phyloP scores from a whole-genome alignment of 1,139 yeast genomes.

The Candida tetrigidarum region DNA sequence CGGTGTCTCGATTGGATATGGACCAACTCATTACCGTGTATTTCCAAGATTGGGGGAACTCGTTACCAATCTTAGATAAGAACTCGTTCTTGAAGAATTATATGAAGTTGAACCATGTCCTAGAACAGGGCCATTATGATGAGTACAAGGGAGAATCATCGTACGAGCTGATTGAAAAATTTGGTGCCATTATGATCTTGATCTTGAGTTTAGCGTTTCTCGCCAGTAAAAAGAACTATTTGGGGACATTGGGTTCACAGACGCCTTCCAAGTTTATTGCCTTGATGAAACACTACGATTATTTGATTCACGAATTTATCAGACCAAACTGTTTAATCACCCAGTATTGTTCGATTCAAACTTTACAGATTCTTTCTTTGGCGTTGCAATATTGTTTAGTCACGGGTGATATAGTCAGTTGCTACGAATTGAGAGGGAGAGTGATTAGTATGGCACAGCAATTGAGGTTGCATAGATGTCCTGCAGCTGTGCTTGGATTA shows the following conservation, averaged over 20 bases:
- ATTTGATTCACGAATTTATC: constrained; percentile 55
- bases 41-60: constrained; percentile 80
- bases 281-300: constrained; percentile 50
- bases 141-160: constrained; percentile 17
- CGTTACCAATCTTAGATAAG: constrained; percentile 71
- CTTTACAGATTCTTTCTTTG: constrained; percentile 70
- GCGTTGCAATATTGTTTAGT: constrained; percentile 74
- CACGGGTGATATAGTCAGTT: constrained; percentile 72
- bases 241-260: constrained; percentile 20
- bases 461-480: constrained; percentile 83
- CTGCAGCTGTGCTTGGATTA: constrained; percentile 71
- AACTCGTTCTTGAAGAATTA: constrained; percentile 65
- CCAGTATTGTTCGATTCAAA: constrained; percentile 63
- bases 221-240: constrained; percentile 33
- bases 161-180: constrained; percentile 51
- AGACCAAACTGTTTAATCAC: constrained; percentile 56
- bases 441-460: constrained; percentile 87
- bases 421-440: constrained; percentile 77
- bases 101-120: constrained; percentile 44
- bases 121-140: constrained; percentile 30
- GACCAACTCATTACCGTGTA: constrained; percentile 62
- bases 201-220: constrained; percentile 63
- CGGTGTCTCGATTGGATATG: constrained; percentile 54
- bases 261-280: constrained; percentile 25
- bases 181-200: constrained; percentile 63